Evolutionary conservation across 140 eudicot genomes (phyloP).

Genomic region (Erigeron philadelphicus): DNA sequence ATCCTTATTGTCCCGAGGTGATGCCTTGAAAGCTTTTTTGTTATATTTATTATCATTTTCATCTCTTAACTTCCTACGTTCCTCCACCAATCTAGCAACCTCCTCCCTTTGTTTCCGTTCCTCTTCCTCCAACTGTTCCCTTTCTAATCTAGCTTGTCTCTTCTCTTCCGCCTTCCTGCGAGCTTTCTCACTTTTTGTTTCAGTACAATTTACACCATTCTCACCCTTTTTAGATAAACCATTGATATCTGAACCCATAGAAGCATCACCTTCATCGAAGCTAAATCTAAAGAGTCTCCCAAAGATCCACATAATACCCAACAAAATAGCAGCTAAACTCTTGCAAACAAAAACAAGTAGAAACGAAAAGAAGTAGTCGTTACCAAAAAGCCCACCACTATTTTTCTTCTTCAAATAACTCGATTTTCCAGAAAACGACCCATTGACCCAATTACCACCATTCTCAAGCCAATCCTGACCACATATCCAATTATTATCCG

Average conservation of each 20-base stretch:
- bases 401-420: constrained; percentile 41
- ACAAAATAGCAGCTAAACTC: constrained; percentile 46
- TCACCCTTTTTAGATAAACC: constrained; percentile 55
- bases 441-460: constrained; percentile 53
- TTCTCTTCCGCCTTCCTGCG: constrained; percentile 97
- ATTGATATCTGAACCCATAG: constrained; percentile 47
- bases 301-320: constrained; percentile 56
- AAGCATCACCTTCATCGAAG: constrained; percentile 48
- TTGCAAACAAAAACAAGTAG: constrained; percentile 49
- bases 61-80: constrained; percentile 70
- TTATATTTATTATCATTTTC: constrained; percentile 55
- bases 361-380: constrained; percentile 49
- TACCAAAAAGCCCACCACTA: constrained; percentile 36
- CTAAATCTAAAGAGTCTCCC: constrained; percentile 59
- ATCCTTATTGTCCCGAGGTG: constrained; percentile 41
- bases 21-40: constrained; percentile 34
- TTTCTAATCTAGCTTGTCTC: constrained; percentile 76
- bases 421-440: constrained; percentile 49
- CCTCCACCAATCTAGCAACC: constrained; percentile 87
- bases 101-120: constrained; percentile 92
- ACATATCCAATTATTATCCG: constrained; percentile 67
- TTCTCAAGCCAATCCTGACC: constrained; percentile 77
- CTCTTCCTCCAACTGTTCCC: constrained; percentile 78
- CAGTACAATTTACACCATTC: constrained; percentile 53
- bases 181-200: constrained; percentile 81